Base-by-base conservation (phyloP, 257 asterid genomes). In the Rauvolfia tetraphylla region DNA sequence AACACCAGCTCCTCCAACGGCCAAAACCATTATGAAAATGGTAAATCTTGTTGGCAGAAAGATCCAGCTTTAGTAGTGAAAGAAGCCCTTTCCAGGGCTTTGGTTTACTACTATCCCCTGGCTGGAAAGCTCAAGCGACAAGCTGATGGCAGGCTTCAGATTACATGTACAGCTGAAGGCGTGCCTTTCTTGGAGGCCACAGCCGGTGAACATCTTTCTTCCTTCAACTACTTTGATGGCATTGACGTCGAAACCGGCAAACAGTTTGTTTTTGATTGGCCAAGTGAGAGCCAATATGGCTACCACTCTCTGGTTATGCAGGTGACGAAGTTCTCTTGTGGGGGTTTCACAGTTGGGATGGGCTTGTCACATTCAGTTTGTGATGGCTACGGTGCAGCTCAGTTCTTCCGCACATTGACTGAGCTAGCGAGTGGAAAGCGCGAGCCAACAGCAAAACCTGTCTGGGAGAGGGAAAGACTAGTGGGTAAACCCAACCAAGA, bases 341-440 rank as follows among this genome's bases (percentile, higher is more conserved):
- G 97, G 14, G 97, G 97, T 65, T 91, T 84, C 74, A 88, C 88
- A 31, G 84, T 91, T 38, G 95, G 95, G 44, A 86, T 90, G 3
- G 87, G 87, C 1, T 78, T 88, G 2, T 93, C 90, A 75, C 92
- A 91, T 68, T 87, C 94, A 1, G 76, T 89, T 4, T 87, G 91
- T 80, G 94, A 91, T 67, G 96, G 96, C 4, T 69, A 84, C 7
- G 96, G 94, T 46, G 91, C 94, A 7, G 87, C 96, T 9, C 51
- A 73, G 61, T 84, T 89, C 71, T 91, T 89, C 82, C 85, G 79
- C 49, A 81, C 90, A 1, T 76, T 87, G 84, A 92, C 91, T 0
- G 96, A 85, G 85, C 27, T 86, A 4, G 90, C 92, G 0, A 85
- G 90, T 17, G 92, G 92, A 76, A 46, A 78, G 62, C 76, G 18